These are phyloP conservation scores for Endoconidiophora laricicola DNA, from an alignment of 2,329 filamentous ascomycete species.

Conservation along the genomic window DNA sequence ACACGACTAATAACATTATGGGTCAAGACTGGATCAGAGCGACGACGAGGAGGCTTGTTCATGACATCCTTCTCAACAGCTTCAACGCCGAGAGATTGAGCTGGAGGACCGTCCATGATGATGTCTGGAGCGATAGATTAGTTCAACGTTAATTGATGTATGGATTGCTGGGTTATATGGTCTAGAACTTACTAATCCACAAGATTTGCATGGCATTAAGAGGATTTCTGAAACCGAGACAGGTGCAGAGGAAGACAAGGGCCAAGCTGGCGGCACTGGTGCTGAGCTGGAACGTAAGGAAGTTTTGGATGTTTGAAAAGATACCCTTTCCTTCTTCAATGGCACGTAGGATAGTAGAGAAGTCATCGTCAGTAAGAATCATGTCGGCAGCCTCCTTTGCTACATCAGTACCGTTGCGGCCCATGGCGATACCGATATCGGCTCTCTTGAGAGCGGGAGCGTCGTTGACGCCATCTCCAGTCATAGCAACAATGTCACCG, in stretches of 20 bases:
- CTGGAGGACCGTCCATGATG: conserved; percentile 96
- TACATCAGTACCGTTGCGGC: conserved; percentile 83
- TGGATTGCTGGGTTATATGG: not conserved
- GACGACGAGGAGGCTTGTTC: conserved; percentile 68
- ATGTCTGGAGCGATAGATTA: conserved; percentile 48
- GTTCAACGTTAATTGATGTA: not conserved
- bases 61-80: conserved; percentile 89
- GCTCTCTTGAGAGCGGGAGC: conserved; percentile 92
- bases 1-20: conserved; percentile 67
- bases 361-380: conserved; percentile 81
- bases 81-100: conserved; percentile 92
- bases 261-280: conserved; percentile 88
- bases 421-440: conserved; percentile 97
- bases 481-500: conserved; percentile 97
- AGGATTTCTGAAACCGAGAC: conserved; percentile 84
- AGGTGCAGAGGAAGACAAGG: conserved; percentile 81
- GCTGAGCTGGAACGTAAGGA: conserved; percentile 93
- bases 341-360: conserved; percentile 78
- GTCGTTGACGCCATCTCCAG: conserved; percentile 94
- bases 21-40: conserved; percentile 83
- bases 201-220: conserved; percentile 99
- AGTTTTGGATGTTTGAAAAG: conserved; percentile 99
- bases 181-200: conserved; percentile 76
- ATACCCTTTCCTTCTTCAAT: conserved; percentile 99
- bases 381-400: conserved; percentile 93